Evolutionary conservation across 2,329 filamentous ascomycete species (phyloP), one percentile per base, ranked within the genome.

Genomic region (Diaporthe nobilis): DNA sequence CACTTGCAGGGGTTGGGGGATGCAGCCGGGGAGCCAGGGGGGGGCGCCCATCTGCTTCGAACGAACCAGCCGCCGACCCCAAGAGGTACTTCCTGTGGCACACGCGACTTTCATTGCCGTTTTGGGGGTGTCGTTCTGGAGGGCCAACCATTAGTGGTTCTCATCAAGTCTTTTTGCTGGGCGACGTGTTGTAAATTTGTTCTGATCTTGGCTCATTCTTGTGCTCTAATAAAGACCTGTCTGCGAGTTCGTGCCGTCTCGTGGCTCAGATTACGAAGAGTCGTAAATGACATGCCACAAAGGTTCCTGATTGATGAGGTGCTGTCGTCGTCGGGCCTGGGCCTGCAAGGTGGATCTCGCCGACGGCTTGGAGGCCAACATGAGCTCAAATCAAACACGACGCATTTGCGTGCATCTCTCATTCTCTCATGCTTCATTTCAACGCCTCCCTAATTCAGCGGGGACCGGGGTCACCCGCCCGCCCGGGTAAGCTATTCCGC

Each of bases 311-410:
- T 65, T 44, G 51, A 73, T 53, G 31, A 51, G 49, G 71, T 61
- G 17, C 44, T 53, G 57, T 53, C 39, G n/a, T 53, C 31, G 68
- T 39, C n/a, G 47, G 28, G 58, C 47, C n/a, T 31, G 71, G 58
- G 17, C 60, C 58, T 65, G 60, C 49, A 42, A 55, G 58, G 71
- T 73, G 71, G 71, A 73, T 73, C 71, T 55, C 47, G 47, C 71
- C 58, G 70, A 34, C 58, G 57, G 53, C 49, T 63, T 28, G 49
- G 37, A 31, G 61, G 34, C 71, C 47, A 63, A 73, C 58, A 20
- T 65, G 58, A 37, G 58, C 17, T 57, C 71, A 73, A 73, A 73
- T 65, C 71, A 65, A 65, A 73, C 71, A 73, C 60, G 58, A 65
- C 71, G 58, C 49, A 65, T 65, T 37, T 73, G 42, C 42, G 58